These are phyloP conservation scores for Extremus antarcticus DNA, from an alignment of 495 filamentous ascomycete genomes.

Conservation along the genomic window DNA sequence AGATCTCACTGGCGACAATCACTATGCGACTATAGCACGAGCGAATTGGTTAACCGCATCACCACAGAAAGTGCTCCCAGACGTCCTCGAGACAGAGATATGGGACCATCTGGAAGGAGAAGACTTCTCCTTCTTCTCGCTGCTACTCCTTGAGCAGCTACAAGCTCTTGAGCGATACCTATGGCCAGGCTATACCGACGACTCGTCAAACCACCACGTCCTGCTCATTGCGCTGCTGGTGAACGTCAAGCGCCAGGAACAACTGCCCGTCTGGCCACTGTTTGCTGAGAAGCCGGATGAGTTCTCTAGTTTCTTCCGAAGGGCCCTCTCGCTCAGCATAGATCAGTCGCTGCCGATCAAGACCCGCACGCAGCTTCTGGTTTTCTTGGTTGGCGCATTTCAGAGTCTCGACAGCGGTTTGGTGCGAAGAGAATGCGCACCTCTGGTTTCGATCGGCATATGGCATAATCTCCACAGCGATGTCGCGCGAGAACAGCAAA, in stretches of 20 bases:
- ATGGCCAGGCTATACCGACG: constrained; percentile 86
- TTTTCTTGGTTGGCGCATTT: constrained; percentile 82
- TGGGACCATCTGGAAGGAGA: constrained; percentile 84
- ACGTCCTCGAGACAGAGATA: constrained; percentile 76
- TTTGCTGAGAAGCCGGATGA: constrained; percentile 68
- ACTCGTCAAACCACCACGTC: constrained; percentile 82
- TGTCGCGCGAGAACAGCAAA: constrained; percentile 50
- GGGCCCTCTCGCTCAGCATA: constrained; percentile 78
- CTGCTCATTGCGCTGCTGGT: constrained; percentile 73
- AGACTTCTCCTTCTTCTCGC: constrained; percentile 60
- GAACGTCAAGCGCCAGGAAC: constrained; percentile 79
- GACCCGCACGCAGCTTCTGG: constrained; percentile 68
- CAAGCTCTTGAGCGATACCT: constrained; percentile 89
- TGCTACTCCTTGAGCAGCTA: constrained; percentile 78
- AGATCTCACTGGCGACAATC: constrained; percentile 64
- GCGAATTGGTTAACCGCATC: constrained; percentile 68
- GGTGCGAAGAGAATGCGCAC: constrained; percentile 90
- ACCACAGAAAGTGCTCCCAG: constrained; percentile 64
- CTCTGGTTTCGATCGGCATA: constrained; percentile 84
- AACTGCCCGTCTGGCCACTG: constrained; percentile 75
- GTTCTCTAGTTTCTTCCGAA: constrained; percentile 84
- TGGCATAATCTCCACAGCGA: constrained; percentile 86
- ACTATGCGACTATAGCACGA: constrained; percentile 72
- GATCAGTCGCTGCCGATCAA: constrained; percentile 60
- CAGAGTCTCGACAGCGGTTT: constrained; percentile 84